Evolutionary conservation across 306 rosid species (phyloP).

Genomic region (Cicer bijugum): DNA sequence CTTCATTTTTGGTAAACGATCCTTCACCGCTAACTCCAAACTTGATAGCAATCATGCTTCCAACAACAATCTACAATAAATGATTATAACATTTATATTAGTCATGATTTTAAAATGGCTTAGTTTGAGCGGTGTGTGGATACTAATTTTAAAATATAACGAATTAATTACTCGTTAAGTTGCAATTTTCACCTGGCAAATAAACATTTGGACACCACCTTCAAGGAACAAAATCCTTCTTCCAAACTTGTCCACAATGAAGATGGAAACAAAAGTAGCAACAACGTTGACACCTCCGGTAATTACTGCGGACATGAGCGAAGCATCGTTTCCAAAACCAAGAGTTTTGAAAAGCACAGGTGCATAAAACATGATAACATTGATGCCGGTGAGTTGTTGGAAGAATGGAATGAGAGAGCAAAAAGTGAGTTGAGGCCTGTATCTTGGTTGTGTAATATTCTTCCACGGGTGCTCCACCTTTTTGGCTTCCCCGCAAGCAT

Average conservation of each 20-base stretch:
- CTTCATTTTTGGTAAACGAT: too few species aligned
- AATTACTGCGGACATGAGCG: neutral
- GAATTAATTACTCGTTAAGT: neutral
- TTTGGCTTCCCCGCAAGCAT: neutral
- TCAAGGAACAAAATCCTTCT: constrained; percentile 10
- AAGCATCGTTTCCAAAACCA: neutral
- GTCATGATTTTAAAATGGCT: too few species aligned
- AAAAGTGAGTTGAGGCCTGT: constrained; percentile 4
- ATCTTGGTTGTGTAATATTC: constrained; percentile 1
- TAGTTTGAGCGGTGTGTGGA: too few species aligned
- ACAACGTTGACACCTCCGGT: neutral
- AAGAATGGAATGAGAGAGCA: neutral
- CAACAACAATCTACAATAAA: too few species aligned
- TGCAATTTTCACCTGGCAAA: neutral
- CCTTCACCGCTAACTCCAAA: too few species aligned
- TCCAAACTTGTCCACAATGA: neutral
- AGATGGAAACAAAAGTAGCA: neutral
- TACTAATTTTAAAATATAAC: neutral
- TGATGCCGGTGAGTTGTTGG: neutral
- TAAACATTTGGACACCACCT: constrained; percentile 6
- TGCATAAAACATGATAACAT: constrained; percentile 13
- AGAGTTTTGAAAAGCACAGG: constrained; percentile 1
- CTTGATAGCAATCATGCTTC: too few species aligned
- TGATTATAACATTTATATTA: too few species aligned
- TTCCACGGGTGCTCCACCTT: neutral